phyloP scores from a whole-genome alignment of 2,329 filamentous ascomycete species.

The Calycina herbarum region DNA sequence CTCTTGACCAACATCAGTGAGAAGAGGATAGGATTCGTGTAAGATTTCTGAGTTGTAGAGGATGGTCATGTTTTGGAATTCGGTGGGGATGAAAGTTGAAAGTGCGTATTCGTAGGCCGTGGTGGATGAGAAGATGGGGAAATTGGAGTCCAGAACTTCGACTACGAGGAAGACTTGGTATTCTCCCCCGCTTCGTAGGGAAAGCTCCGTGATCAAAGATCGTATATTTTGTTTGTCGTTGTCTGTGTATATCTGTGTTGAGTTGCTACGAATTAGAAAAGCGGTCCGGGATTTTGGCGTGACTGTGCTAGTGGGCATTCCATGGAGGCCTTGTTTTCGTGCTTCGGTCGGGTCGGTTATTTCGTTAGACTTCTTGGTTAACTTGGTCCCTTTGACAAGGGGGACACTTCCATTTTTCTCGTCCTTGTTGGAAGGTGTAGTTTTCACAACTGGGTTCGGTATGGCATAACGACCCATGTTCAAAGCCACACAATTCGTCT shows the following conservation, averaged over 20 bases:
- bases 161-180: conserved; percentile 82
- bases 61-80: conserved; percentile 78
- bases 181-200: conserved; percentile 75
- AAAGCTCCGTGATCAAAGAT: conserved; percentile 76
- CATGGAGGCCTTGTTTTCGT: background rate
- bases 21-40: conserved; percentile 66
- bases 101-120: conserved; percentile 71
- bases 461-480: conserved; percentile 63
- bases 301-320: background rate
- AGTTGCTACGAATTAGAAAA: conserved; percentile 78
- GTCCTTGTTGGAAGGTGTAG: background rate
- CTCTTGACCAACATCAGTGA: background rate
- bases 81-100: conserved; percentile 62
- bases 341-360: too few species aligned
- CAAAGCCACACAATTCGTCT: conserved; percentile 62
- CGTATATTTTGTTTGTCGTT: conserved; percentile 80
- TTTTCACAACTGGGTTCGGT: background rate
- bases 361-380: background rate
- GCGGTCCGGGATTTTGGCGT: background rate
- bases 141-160: conserved; percentile 80
- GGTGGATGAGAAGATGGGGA: conserved; percentile 76
- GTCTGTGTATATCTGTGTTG: conserved; percentile 74
- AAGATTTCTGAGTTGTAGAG: conserved; percentile 87
- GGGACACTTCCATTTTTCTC: background rate
- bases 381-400: background rate